Conservation (phyloP, 2,329 filamentous ascomycete species). For the Tothia fuscella region DNA sequence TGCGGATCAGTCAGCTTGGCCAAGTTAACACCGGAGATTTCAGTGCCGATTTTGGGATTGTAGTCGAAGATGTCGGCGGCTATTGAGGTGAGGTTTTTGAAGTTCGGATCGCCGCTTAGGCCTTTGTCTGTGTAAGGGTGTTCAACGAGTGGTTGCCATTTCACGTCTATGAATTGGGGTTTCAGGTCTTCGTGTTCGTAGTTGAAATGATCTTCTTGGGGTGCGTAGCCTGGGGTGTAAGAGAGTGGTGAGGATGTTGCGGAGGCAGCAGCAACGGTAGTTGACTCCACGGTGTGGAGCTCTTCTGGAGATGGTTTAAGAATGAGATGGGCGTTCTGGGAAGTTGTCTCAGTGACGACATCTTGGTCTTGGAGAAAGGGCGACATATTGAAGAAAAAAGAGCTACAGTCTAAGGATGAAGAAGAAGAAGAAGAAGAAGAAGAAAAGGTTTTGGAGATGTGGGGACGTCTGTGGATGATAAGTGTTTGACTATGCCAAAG, state of each 20-base stretch:
- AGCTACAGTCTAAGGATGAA: no score
- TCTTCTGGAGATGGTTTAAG: no score
- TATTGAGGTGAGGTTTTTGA: slow-evolving; percentile 50
- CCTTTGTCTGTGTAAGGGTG: slow-evolving; percentile 43
- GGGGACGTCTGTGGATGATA: no score
- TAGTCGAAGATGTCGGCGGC: slow-evolving; percentile 46
- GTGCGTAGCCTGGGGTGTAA: slow-evolving; percentile 38
- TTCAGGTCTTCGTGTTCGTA: slow-evolving; percentile 42
- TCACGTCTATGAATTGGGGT: slow-evolving; percentile 40
- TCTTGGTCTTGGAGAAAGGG: no score
- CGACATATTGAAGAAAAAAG: no score
- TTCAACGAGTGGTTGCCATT: slow-evolving; percentile 38
- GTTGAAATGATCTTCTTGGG: slow-evolving; percentile 32
- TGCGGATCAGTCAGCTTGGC: slow-evolving; percentile 54
- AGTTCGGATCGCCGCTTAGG: slow-evolving; percentile 40
- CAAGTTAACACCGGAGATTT: slow-evolving; percentile 59
- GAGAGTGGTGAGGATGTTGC: slow-evolving; percentile 17
- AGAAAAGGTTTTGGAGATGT: no score
- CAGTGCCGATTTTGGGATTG: slow-evolving; percentile 62
- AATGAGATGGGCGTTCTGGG: no score
- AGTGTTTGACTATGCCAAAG: no score
- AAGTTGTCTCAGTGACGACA: no score
- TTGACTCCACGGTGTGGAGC: no score
- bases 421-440: no score
- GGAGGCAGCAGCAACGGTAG: no score